Evolutionary conservation across 345 rosid species (phyloP).

Genomic region (Cardiospermum halicacabum): DNA sequence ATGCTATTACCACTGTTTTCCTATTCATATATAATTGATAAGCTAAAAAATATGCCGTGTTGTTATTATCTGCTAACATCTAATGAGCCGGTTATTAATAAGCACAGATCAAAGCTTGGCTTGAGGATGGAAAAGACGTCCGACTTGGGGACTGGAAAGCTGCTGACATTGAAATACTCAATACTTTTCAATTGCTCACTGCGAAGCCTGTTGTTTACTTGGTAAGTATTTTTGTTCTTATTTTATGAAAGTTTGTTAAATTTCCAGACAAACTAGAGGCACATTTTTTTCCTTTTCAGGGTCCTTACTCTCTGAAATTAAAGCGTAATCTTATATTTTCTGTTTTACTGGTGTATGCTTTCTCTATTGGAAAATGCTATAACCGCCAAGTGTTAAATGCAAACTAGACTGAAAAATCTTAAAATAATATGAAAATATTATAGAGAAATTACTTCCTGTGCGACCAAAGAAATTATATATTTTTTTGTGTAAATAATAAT

Average conservation of each 20-base stretch:
- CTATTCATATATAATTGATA: neutral
- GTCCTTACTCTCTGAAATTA: neutral
- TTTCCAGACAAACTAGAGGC: too few relatives aligned
- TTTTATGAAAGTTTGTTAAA: neutral
- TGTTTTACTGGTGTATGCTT: neutral
- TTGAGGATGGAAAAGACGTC: conserved; percentile 79
- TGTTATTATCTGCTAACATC: neutral
- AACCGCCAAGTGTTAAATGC: too few relatives aligned
- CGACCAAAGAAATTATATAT: too few relatives aligned
- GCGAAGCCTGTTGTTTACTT: conserved; percentile 98
- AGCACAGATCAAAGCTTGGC: conserved; percentile 72
- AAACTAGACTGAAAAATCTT: too few relatives aligned
- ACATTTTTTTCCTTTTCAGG: too few relatives aligned
- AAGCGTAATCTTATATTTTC: neutral
- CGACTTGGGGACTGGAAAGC: conserved; percentile 98
- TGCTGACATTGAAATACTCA: conserved; percentile 87
- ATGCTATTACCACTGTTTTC: neutral
- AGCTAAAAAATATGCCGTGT: neutral
- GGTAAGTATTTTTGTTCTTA: conserved; percentile 33
- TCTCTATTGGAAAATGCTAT: too few relatives aligned
- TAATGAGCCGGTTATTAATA: conserved; percentile 14
- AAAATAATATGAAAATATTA: too few relatives aligned
- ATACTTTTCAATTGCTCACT: conserved; percentile 90
- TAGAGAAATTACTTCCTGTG: too few relatives aligned
- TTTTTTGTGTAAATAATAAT: too few relatives aligned